Evolutionary conservation across 2,329 filamentous ascomycete genomes (phyloP).

Genomic region (Paracoccidioides lutzii): DNA sequence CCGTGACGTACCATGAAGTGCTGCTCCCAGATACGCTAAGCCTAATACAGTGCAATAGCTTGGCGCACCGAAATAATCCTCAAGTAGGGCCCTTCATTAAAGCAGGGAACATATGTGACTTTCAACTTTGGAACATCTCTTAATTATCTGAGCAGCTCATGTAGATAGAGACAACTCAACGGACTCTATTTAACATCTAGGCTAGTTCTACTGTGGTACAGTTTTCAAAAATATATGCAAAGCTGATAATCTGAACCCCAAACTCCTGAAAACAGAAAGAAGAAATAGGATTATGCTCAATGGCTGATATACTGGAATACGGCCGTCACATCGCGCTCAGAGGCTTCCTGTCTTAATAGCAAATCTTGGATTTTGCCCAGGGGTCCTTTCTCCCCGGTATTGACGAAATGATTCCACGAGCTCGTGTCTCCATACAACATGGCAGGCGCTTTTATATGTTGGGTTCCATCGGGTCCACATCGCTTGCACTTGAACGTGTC

Average conservation of each 20-base stretch:
- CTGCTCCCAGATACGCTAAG: neutral
- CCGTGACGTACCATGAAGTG: neutral
- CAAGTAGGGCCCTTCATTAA: neutral
- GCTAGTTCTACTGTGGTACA: neutral
- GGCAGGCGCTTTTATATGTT: slow-evolving; percentile 79
- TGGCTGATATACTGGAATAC: slow-evolving; percentile 99
- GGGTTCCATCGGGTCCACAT: slow-evolving; percentile 75
- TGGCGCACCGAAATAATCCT: neutral
- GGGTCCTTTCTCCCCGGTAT: slow-evolving; percentile 52
- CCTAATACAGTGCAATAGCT: neutral
- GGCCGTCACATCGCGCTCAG: slow-evolving; percentile 69
- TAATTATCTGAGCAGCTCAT: neutral
- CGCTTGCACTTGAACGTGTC: slow-evolving; percentile 98
- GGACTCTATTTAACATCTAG: neutral
- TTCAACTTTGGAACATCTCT: too few species aligned
- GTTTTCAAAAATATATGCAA: neutral
- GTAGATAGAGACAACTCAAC: neutral
- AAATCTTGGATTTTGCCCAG: slow-evolving; percentile 80
- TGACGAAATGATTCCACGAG: slow-evolving; percentile 97
- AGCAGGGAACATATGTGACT: neutral
- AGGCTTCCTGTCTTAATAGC: slow-evolving; percentile 71
- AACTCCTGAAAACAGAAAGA: neutral
- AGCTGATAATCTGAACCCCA: neutral
- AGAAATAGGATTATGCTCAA: slow-evolving; percentile 24
- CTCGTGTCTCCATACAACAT: slow-evolving; percentile 97